Evolutionary conservation across 73 alveolate genomes (phyloP), one percentile per base, ranked within the genome.

Genomic region (Stentor roeselii): DNA sequence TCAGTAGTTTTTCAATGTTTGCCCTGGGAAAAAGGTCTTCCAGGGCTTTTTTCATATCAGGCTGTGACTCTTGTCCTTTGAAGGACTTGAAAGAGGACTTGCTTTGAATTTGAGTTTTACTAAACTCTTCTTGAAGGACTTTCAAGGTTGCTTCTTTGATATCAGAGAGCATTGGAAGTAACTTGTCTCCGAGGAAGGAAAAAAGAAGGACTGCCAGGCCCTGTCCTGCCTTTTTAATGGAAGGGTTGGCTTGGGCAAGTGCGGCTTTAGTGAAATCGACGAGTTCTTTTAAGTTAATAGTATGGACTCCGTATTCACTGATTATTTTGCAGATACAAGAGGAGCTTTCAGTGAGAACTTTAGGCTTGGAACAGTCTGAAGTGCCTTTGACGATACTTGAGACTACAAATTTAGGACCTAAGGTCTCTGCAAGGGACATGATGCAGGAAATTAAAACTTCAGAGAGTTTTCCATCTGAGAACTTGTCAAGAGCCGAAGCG

Each of bases 101-200:
- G 82, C 91, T 88, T 76, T 83, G 60, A 82, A 88, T 77, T 83
- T 89, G 90, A 30, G 42, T 84, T 60, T 84, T 91, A 36, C 84
- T 92, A 75, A 92, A 93, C 83, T 94, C 95, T 67, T 82, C 93
- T 83, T 90, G 95, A 3, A 94, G 84, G 6, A 86, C 82, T 86
- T 91, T 90, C 75, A 90, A 74, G 1, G 98, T 94, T 34, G 96
- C 86, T 78, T 95, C 97, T 88, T 94, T 92, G 83, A 94, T 90
- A 78, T 93, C 97, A 41, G 78, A 87, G 77, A 94, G 82, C 86
- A 94, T 90, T 75, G 78, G 60, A 82, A 86, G 87, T 11, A 94
- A 86, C 32, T 87, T 58, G 80, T 93, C 94, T 3, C 98, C 98
- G 83, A 90, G 85, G 75, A 87, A 92, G 31, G 89, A 83, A 86